These are phyloP conservation scores for Purshia tridentata DNA, from an alignment of 306 rosid genomes.

Conservation along the genomic window DNA sequence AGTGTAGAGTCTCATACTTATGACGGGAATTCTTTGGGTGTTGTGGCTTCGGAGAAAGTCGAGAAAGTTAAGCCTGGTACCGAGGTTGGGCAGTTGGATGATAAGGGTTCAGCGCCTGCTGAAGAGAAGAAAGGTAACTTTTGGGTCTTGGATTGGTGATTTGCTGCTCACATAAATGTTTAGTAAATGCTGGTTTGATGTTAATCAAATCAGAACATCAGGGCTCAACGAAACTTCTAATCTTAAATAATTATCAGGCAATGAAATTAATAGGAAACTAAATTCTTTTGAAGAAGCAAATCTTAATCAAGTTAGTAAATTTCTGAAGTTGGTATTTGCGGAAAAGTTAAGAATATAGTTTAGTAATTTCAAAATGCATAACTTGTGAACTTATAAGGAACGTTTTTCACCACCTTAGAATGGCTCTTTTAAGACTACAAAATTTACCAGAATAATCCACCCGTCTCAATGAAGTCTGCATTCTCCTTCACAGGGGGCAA, in stretches of 20 bases:
- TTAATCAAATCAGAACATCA: not conserved
- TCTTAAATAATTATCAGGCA: not conserved
- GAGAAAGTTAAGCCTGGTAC: slow-evolving; percentile 46
- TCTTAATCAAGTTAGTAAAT: not conserved
- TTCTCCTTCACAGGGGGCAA: not conserved
- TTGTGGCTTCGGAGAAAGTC: slow-evolving; percentile 47
- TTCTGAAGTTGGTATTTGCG: not conserved
- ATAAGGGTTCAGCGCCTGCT: slow-evolving; percentile 37
- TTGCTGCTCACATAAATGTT: not conserved
- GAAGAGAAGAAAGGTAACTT: slow-evolving; percentile 58
- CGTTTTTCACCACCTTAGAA: not conserved
- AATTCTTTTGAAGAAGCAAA: slow-evolving; percentile 1
- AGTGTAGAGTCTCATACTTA: slow-evolving; percentile 45
- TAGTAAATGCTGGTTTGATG: not conserved
- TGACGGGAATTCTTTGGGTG: slow-evolving; percentile 43
- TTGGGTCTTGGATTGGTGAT: slow-evolving; percentile 9
- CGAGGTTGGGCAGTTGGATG: slow-evolving; percentile 47
- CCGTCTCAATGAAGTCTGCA: not conserved
- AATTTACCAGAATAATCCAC: not conserved
- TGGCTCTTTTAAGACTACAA: not conserved
- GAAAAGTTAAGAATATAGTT: not conserved
- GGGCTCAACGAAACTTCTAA: not conserved
- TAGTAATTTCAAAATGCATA: not conserved
- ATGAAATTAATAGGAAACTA: not conserved
- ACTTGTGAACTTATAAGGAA: slow-evolving; percentile 4